A percentile compares a stretch with the other conserved stretches of the same genome.
These are phyloP conservation scores for Scedosporium apiospermum DNA, from an alignment of 2,329 filamentous ascomycete species.

Conservation along the genomic window DNA sequence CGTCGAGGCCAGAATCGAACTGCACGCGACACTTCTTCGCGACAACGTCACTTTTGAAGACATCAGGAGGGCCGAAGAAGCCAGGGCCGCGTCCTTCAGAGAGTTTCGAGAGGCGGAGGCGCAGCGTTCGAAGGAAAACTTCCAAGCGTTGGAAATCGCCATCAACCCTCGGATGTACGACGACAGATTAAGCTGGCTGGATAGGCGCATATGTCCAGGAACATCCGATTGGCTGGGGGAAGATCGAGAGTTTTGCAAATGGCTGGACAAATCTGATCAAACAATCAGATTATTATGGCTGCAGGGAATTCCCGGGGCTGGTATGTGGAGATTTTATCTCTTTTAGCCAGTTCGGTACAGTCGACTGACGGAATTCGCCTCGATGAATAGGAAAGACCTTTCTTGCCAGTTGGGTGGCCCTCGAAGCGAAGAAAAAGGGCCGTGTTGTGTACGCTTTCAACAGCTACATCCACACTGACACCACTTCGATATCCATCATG, in stretches of 20 bases:
- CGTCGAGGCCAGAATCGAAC: neutral
- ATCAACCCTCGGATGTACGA: neutral
- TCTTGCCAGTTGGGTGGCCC: neutral
- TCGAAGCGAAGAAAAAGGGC: neutral
- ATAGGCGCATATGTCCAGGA: neutral
- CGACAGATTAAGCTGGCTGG: neutral
- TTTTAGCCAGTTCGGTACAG: neutral
- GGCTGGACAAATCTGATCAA: neutral
- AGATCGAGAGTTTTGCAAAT: neutral
- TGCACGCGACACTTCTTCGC: neutral
- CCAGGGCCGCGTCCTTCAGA: neutral
- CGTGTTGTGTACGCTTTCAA: neutral
- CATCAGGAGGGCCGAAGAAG: neutral
- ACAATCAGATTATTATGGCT: neutral
- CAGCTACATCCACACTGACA: neutral
- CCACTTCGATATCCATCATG: neutral
- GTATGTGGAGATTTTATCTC: neutral
- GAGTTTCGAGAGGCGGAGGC: neutral
- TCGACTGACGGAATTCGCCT: neutral
- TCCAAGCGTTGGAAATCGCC: neutral
- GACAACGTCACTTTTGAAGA: neutral
- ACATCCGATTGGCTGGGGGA: neutral
- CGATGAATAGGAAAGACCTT: neutral
- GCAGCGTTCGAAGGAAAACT: neutral
- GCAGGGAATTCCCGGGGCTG: neutral